These are phyloP conservation scores for Neurospora sp. DNA, from an alignment of 495 filamentous ascomycete species.

Conservation along the genomic window DNA sequence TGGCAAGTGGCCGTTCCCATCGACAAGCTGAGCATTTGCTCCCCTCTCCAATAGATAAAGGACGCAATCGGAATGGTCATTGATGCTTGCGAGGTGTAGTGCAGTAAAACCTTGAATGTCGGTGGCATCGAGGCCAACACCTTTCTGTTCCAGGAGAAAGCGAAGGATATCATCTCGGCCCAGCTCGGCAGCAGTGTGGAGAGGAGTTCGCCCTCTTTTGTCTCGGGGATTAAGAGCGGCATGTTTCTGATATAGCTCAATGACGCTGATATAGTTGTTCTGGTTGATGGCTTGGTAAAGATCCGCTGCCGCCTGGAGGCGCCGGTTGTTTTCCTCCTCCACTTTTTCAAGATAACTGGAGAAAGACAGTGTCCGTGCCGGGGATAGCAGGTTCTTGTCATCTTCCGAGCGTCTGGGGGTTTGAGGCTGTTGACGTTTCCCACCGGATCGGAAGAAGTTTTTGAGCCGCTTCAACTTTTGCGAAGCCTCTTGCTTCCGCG, in stretches of 20 bases:
- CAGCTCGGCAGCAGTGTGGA: conserved; percentile 3
- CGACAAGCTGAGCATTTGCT: conserved; percentile 2
- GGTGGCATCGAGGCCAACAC: not conserved
- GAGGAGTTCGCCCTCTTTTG: not conserved
- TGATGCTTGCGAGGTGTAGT: not conserved
- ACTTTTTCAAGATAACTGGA: not conserved
- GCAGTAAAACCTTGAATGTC: not conserved
- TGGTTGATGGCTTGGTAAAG: not conserved
- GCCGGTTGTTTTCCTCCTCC: not conserved
- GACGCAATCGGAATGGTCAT: not conserved
- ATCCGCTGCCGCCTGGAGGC: not conserved
- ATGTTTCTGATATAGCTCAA: not conserved
- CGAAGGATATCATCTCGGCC: not conserved
- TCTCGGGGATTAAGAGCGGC: not conserved
- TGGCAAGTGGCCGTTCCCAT: conserved; percentile 4
- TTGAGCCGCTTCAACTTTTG: not conserved
- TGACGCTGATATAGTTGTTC: rapidly evolving
- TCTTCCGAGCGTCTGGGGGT: not conserved
- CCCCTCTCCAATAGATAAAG: not conserved
- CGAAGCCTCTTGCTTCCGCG: not conserved
- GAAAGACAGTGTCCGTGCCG: not conserved
- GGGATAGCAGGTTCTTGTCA: not conserved
- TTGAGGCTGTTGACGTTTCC: not conserved
- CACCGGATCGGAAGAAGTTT: not conserved
- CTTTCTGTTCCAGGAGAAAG: conserved; percentile 3